Base-by-base conservation (phyloP, 805 yeast genomes). In the Candida xiaguanensis region DNA sequence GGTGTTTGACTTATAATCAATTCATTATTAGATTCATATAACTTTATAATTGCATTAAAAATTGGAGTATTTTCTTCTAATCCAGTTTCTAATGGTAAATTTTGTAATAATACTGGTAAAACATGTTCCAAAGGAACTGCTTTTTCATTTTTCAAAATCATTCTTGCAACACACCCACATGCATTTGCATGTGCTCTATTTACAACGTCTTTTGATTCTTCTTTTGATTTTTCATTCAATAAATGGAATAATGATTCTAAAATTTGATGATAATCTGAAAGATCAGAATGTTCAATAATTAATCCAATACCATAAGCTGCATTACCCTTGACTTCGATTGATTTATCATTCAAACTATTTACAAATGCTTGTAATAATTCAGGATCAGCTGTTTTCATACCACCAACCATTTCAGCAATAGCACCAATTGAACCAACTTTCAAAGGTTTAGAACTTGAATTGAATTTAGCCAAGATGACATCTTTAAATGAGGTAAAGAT, bases 291-390 rank as follows among this genome's bases (percentile, higher is more conserved):
- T 53, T 77, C 78, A 44, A 80, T 61, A 44, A 89, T 64, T 44
- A 89, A 63, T 52, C 99, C 99, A 50, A 86, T 80, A 71, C 98
- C 99, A 60, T 88, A 93, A 13, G 97, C 96, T 38, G 97, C 91
- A 52, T 89, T 86, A 52, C 96, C 90, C 65, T 91, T 84, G 43
- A 88, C 97, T 57, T 88, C 95, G 46, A 85, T 70, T 12, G 93
- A 83, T 54, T 78, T 78, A 58, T 85, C 89, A 55, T 80, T 79
- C 45, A 91, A 72, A 48, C 83, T 80, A 43, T 78, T 73, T 36
- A 76, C 69, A 58, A 93, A 83, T 28, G 82, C 69, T 57, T 81
- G 78, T 53, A 88, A 66, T 55, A 93, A 68, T 48, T 84, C 87
- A 47, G n/a, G n/a, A n/a, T 78, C 76, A 27, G 81, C 63, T 66